Conservation (phyloP, 495 filamentous ascomycete genomes). For the Aspergillus diversus region DNA sequence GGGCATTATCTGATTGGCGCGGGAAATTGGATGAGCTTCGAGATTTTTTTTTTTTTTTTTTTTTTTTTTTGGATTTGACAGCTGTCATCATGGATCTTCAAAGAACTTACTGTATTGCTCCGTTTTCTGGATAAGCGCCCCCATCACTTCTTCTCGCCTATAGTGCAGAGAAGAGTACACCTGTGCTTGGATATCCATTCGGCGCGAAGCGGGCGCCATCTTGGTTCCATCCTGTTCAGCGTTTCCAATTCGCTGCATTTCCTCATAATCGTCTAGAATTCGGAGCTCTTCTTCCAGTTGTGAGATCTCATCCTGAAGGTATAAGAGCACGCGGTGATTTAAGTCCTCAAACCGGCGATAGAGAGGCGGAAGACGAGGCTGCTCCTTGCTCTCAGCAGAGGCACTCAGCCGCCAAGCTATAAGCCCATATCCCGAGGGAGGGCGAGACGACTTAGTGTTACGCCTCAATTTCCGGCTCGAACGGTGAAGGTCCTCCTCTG, state of each 20-base stretch:
- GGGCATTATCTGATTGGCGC: slow-evolving; percentile 61
- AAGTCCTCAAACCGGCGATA: slow-evolving; percentile 84
- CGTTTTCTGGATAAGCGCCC: slow-evolving; percentile 71
- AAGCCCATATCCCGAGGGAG: slow-evolving; percentile 66
- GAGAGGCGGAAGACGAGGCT: slow-evolving; percentile 61
- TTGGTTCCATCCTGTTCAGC: slow-evolving; percentile 51
- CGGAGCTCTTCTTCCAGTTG: slow-evolving; percentile 77
- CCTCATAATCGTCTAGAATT: slow-evolving; percentile 72
- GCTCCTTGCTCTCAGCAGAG: slow-evolving; percentile 35
- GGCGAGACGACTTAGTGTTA: slow-evolving; percentile 29
- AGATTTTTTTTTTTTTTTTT: background rate
- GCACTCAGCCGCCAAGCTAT: slow-evolving; percentile 64
- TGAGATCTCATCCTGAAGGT: slow-evolving; percentile 84
- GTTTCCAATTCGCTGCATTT: slow-evolving; percentile 60
- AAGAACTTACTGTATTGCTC: slow-evolving; percentile 77
- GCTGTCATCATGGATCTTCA: background rate
- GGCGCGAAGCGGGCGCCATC: slow-evolving; percentile 63
- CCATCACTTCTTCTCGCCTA: slow-evolving; percentile 70
- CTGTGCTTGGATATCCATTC: slow-evolving; percentile 62
- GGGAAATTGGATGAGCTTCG: slow-evolving; percentile 4
- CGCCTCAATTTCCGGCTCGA: slow-evolving; percentile 29
- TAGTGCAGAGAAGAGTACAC: slow-evolving; percentile 71
- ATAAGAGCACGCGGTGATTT: slow-evolving; percentile 82
- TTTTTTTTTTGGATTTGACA: background rate
- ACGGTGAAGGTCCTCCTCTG: slow-evolving; percentile 39